Percentiles rank a stretch among this genome's conserved stretches.
Conservation (phyloP, 139 green algal genomes). For the Edaphochlamys debaryana region DNA sequence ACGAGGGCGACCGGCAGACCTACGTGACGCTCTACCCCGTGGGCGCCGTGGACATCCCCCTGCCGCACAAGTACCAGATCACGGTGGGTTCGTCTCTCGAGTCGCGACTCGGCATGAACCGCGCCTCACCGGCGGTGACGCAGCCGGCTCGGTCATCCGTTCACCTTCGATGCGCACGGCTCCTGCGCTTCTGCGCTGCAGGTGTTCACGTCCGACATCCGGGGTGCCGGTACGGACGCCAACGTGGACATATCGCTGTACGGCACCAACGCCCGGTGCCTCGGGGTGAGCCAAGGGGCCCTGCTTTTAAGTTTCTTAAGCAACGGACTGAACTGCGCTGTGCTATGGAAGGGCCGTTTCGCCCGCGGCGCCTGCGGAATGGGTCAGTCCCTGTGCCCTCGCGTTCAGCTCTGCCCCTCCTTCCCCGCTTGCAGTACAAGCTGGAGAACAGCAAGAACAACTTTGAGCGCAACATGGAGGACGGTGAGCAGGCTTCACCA, state of each 20-base stretch:
- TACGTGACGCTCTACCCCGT: constrained; percentile 49
- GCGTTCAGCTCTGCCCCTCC: no score
- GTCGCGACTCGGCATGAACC: background rate
- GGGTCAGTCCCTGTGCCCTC: no score
- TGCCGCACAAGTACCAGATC: constrained; percentile 54
- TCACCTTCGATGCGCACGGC: no score
- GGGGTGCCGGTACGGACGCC: constrained; percentile 50
- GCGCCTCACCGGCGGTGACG: background rate
- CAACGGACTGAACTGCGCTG: background rate
- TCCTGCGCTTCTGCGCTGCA: background rate
- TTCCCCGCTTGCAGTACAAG: constrained; percentile 29
- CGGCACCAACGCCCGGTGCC: constrained; percentile 30
- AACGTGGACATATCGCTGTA: constrained; percentile 56
- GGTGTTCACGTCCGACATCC: constrained; percentile 57
- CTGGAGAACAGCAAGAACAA: constrained; percentile 67
- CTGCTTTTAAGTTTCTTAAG: background rate
- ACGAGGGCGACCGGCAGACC: constrained; percentile 58
- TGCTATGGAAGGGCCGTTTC: no score
- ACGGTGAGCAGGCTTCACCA: constrained; percentile 36
- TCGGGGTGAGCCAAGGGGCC: background rate
- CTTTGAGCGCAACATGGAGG: constrained; percentile 48
- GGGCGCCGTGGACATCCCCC: constrained; percentile 34
- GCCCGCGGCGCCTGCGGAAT: no score
- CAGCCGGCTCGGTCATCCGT: no score
- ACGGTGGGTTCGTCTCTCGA: constrained; percentile 37